Evolutionary conservation across 1,284 basidiomycete species (phyloP).

Genomic region (Schizophyllum commune): DNA sequence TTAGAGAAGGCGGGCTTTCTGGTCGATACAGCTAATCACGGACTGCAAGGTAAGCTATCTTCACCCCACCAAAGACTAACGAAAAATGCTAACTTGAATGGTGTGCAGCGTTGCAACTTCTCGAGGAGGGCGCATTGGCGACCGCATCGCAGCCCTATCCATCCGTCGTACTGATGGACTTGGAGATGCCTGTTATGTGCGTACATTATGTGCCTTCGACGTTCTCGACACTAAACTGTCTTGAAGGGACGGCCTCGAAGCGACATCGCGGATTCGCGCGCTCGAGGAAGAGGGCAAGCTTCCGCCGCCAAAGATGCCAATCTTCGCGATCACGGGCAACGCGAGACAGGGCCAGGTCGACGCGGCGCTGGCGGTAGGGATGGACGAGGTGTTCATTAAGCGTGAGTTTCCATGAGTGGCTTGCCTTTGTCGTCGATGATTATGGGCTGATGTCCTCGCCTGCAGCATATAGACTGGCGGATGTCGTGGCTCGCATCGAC

Average conservation of each 20-base stretch:
- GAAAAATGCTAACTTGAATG: neutral
- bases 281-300: slow-evolving; percentile 7
- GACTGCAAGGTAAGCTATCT: slow-evolving; percentile 4
- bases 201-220: neutral
- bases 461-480: neutral
- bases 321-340: slow-evolving; percentile 6
- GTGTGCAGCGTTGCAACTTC: neutral
- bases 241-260: slow-evolving; percentile 3
- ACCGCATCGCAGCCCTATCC: neutral
- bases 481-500: neutral
- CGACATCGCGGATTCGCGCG: slow-evolving; percentile 5
- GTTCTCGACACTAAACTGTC: neutral
- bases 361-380: slow-evolving; percentile 4
- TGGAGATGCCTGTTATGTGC: neutral
- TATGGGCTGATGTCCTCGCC: neutral
- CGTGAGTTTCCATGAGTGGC: neutral
- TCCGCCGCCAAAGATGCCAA: slow-evolving; percentile 1
- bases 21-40: slow-evolving; percentile 4
- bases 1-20: slow-evolving; percentile 4
- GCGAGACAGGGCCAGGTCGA: slow-evolving; percentile 7
- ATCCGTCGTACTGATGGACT: neutral
- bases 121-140: neutral
- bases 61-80: neutral
- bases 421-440: neutral
- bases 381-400: slow-evolving; percentile 8